Percentiles rank a stretch among this genome's conserved stretches.
Conservation (phyloP, 1,139 yeast genomes). For the Suhomyces guaymorum region DNA sequence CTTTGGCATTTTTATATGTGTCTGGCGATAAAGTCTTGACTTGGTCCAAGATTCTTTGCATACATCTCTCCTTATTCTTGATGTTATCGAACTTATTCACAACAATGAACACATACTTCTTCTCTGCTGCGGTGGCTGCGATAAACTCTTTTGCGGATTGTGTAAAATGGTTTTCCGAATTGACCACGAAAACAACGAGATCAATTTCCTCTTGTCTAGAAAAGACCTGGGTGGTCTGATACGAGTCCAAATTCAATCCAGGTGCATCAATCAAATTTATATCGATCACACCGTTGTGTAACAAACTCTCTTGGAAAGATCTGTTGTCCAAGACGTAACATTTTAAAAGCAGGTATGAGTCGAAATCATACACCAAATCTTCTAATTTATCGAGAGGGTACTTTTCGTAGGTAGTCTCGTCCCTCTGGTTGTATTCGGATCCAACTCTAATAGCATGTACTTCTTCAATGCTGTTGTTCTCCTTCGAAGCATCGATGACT, state of each 20-base stretch:
- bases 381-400: slow-evolving; percentile 59
- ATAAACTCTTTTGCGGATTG: slow-evolving; percentile 93
- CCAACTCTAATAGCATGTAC: slow-evolving; percentile 89
- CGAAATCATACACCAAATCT: slow-evolving; percentile 72
- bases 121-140: slow-evolving; percentile 87
- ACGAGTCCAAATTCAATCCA: slow-evolving; percentile 89
- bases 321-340: slow-evolving; percentile 81
- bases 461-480: slow-evolving; percentile 75
- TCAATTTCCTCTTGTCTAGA: slow-evolving; percentile 98
- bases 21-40: slow-evolving; percentile 89
- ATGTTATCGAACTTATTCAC: slow-evolving; percentile 90
- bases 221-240: slow-evolving; percentile 92
- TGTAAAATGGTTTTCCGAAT: slow-evolving; percentile 95
- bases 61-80: slow-evolving; percentile 76
- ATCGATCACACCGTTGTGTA: slow-evolving; percentile 90
- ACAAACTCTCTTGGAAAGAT: slow-evolving; percentile 65
- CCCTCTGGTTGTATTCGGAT: slow-evolving; percentile 54
- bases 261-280: slow-evolving; percentile 95
- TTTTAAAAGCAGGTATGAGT: slow-evolving; percentile 69
- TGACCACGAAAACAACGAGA: slow-evolving; percentile 91
- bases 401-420: slow-evolving; percentile 65
- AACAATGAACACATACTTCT: slow-evolving; percentile 88
- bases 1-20: slow-evolving; percentile 80
- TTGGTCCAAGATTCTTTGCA: slow-evolving; percentile 75
- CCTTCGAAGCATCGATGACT: slow-evolving; percentile 74